Evolutionary conservation across 306 rosid species (phyloP).

Genomic region (Inga laurina): DNA sequence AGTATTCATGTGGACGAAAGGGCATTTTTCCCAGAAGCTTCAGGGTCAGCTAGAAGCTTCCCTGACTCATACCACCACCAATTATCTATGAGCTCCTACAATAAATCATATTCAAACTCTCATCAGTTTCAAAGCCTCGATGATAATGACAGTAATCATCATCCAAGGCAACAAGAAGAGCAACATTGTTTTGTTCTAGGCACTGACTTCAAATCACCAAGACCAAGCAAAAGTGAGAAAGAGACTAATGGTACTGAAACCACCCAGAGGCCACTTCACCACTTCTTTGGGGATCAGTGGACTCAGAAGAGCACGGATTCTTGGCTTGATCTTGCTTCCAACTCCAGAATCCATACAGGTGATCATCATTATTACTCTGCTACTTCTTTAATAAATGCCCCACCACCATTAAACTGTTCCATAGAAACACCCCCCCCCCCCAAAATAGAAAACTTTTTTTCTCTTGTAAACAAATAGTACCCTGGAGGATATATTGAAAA

Average conservation of each 20-base stretch:
- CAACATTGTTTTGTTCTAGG: slow-evolving; percentile 79
- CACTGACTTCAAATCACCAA: slow-evolving; percentile 81
- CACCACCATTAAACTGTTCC: not conserved
- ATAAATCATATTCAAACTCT: slow-evolving; percentile 55
- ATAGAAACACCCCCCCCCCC: not conserved
- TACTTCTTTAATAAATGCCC: not conserved
- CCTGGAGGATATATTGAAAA: not conserved
- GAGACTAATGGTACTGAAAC: slow-evolving; percentile 49
- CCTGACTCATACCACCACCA: slow-evolving; percentile 61
- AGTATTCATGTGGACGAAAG: slow-evolving; percentile 67
- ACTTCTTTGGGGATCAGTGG: slow-evolving; percentile 89
- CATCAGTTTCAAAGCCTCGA: slow-evolving; percentile 54
- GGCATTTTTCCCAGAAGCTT: slow-evolving; percentile 82
- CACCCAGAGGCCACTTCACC: slow-evolving; percentile 81
- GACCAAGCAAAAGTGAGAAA: slow-evolving; percentile 52
- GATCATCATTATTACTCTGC: slow-evolving; percentile 2
- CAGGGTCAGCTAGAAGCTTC: slow-evolving; percentile 57
- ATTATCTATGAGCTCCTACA: slow-evolving; percentile 53
- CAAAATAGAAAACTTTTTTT: not conserved
- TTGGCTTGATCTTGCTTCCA: slow-evolving; percentile 98
- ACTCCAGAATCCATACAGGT: slow-evolving; percentile 68
- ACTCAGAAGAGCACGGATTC: slow-evolving; percentile 84
- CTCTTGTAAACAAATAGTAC: not conserved
- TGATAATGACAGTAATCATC: slow-evolving; percentile 48
- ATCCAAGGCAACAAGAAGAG: slow-evolving; percentile 20